A percentile compares a stretch with the other conserved stretches of the same genome.
Conservation (phyloP, 2,329 filamentous ascomycete genomes). For the Pleomassaria siparia region DNA sequence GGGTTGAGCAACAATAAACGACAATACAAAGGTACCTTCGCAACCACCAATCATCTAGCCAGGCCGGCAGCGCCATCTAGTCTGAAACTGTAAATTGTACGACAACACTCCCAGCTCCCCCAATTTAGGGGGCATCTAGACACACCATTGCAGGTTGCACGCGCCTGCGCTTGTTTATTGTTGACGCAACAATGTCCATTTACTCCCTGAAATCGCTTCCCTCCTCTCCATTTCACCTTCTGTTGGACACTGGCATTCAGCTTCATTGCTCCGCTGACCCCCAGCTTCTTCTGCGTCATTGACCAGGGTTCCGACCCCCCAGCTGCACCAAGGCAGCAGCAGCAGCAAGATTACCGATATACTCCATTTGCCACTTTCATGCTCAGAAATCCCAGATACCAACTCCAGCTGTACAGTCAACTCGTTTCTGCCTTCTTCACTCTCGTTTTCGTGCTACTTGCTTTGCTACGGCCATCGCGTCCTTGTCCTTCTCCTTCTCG, state of each 20-base stretch:
- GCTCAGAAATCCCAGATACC: not conserved
- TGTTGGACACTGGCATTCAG: not conserved
- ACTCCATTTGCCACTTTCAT: not conserved
- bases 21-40: no score
- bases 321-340: conserved; percentile 14
- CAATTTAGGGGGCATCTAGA: not conserved
- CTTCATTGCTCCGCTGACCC: not conserved
- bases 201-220: not conserved
- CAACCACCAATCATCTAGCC: not conserved
- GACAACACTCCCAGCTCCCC: not conserved
- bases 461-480: no score
- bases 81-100: not conserved
- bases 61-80: not conserved
- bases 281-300: conserved; percentile 26
- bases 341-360: conserved; percentile 13
- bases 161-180: not conserved
- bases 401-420: not conserved
- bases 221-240: conserved; percentile 3
- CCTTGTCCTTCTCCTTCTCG: no score
- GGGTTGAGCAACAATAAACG: no score
- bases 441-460: not conserved
- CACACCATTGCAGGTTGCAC: not conserved
- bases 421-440: no score
- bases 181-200: not conserved
- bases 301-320: conserved; percentile 33